Base-by-base conservation (phyloP, 2,329 filamentous ascomycete species). In the Xylariaceae sp. region DNA sequence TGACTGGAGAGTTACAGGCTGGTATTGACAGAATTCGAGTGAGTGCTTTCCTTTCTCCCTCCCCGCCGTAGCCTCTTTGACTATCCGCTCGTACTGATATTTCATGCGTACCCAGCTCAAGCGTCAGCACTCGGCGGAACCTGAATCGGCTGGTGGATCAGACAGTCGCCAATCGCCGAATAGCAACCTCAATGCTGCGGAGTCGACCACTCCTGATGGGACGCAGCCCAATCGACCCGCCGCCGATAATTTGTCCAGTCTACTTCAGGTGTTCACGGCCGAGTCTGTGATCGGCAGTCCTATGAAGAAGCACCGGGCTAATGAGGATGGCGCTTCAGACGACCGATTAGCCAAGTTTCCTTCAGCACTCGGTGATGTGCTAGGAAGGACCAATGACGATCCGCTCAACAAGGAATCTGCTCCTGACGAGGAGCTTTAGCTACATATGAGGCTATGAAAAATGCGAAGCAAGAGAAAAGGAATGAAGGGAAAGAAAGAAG, bases 21-120 rank as follows among this genome's bases (percentile, higher is more conserved):
- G 89, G 89, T 52, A 88, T 94, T 54, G 84, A 90, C 68, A 87
- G 90, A 66, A 93, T 94, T 73, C 88, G 87, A 75, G 90, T 91
- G 80, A 70, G 83, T 73, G 10, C 6, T 39, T 18, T 39, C 23
- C 5, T 23, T 15, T 10, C 37, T 42, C 37, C 23, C 13, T 18
- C 15, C 5, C 47, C 15, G 9, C 6, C n/a, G 1, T 18, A n/a
- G 9, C 15, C 2, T 42, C 6, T 56, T 2, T 17, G 11, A 13
- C 13, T 17, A 10, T 18, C 15, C 55, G 50, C 66, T 8, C 39
- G 18, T 57, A 44, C 59, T 75, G 62, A 76, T 62, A 4, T 4
- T n/a, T 10, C 17, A 49, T 48, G 30, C 44, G 68, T 68, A 30
- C 23, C 23, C 23, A 92, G 89, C 84, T 93, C 63, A 93, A 93